These are phyloP conservation scores for Coemansia sp. DNA, from an alignment of 192 early-diverging fungal species.

Conservation along the genomic window DNA sequence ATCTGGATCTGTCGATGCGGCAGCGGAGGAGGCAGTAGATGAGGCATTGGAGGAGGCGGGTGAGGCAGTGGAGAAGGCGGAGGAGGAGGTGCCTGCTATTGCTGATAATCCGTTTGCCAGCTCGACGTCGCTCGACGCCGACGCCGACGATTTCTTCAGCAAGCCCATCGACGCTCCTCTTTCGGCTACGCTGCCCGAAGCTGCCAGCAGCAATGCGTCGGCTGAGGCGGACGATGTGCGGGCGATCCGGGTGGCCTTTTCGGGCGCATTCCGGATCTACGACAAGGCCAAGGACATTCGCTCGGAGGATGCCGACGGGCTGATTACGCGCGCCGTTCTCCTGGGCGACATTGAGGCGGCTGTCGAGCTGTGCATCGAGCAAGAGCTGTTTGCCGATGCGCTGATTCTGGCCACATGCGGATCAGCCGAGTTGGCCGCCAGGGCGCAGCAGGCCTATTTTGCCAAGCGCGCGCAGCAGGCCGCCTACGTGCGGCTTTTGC, in stretches of 20 bases:
- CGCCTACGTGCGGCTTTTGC: constrained; percentile 83
- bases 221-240: constrained; percentile 13
- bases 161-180: constrained; percentile 27
- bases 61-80: constrained; percentile 1
- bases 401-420: constrained; percentile 90
- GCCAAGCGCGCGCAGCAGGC: constrained; percentile 66
- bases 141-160: constrained; percentile 58
- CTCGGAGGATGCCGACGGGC: constrained; percentile 60
- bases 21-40: too few species aligned
- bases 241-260: constrained; percentile 34
- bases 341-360: constrained; percentile 94
- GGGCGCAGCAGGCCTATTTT: constrained; percentile 87
- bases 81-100: constrained; percentile 13
- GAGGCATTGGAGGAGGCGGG: constrained; percentile 11
- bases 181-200: background rate
- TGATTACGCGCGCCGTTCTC: constrained; percentile 85
- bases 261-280: constrained; percentile 38
- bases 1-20: too few species aligned
- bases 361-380: constrained; percentile 82
- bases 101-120: constrained; percentile 37
- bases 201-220: background rate
- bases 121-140: constrained; percentile 29
- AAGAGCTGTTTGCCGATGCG: constrained; percentile 84
- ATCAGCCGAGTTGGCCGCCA: constrained; percentile 70
- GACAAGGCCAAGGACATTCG: constrained; percentile 46